Evolutionary conservation across 352 stramenopile species (phyloP).

Genomic region (Lagenidium sp.): DNA sequence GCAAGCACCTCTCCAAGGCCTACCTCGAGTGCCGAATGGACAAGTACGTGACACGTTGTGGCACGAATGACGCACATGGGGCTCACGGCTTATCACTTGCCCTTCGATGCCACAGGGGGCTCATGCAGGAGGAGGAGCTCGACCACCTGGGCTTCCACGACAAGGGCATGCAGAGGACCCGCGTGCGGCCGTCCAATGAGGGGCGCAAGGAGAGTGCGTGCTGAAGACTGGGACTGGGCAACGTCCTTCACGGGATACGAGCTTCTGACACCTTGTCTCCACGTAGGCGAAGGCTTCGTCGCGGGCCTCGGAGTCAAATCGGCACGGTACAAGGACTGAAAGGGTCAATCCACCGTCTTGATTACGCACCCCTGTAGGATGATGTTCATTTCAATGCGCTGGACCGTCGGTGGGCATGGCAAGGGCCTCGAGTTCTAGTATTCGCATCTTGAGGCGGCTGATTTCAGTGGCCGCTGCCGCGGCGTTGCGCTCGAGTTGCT

Average conservation of each 20-base stretch:
- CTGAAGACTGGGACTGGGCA: too few species aligned
- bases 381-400: too few species aligned
- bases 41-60: conserved; percentile 37
- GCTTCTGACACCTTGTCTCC: too few species aligned
- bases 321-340: conserved; percentile 46
- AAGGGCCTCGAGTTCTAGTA: conserved; percentile 52
- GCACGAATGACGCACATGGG: not conserved
- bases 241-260: too few species aligned
- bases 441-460: conserved; percentile 39
- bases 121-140: conserved; percentile 83
- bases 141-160: conserved; percentile 78
- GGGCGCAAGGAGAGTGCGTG: conserved; percentile 59
- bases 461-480: conserved; percentile 49
- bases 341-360: too few species aligned
- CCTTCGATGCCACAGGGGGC: conserved; percentile 23
- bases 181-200: conserved; percentile 33
- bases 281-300: conserved; percentile 67
- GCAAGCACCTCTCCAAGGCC: conserved; percentile 81
- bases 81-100: conserved; percentile 1
- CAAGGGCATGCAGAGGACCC: conserved; percentile 60
- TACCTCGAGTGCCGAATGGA: conserved; percentile 89
- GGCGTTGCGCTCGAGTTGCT: conserved; percentile 59
- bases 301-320: conserved; percentile 71
- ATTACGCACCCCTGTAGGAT: too few species aligned
- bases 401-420: too few species aligned